These are phyloP conservation scores for Diatrype stigma DNA, from an alignment of 2,329 filamentous ascomycete genomes.

Conservation along the genomic window DNA sequence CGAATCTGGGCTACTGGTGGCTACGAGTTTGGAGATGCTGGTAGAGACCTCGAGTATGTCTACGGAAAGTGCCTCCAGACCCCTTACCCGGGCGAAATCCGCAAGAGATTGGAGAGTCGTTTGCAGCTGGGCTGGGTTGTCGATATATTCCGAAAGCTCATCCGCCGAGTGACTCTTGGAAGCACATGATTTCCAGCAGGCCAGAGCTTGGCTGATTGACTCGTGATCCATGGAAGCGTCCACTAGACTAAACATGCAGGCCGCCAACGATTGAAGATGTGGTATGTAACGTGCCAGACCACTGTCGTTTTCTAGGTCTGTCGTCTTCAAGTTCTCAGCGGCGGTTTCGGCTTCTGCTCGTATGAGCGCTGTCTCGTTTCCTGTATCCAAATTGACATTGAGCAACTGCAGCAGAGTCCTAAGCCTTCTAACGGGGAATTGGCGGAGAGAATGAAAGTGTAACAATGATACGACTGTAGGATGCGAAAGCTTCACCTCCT, in stretches of 20 bases:
- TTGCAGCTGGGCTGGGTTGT: conserved; percentile 46
- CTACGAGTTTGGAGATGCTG: conserved; percentile 35
- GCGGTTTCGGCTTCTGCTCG: conserved; percentile 35
- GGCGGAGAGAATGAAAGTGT: conserved; percentile 44
- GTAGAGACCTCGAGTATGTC: conserved; percentile 43
- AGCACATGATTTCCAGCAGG: conserved; percentile 41
- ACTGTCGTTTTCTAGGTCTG: conserved; percentile 40
- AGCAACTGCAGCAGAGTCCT: conserved; percentile 48
- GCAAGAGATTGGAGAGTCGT: conserved; percentile 46
- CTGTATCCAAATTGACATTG: conserved; percentile 43
- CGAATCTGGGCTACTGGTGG: conserved; percentile 30
- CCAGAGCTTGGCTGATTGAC: conserved; percentile 32
- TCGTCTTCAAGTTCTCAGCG: conserved; percentile 30
- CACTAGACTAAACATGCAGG: conserved; percentile 41
- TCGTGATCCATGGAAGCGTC: conserved; percentile 32
- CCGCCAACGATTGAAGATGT: conserved; percentile 43
- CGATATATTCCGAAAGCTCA: conserved; percentile 41
- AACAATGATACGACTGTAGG: conserved; percentile 44
- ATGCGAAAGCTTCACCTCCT: conserved; percentile 39
- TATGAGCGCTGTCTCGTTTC: conserved; percentile 35
- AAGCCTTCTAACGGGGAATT: conserved; percentile 49
- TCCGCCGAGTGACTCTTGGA: conserved; percentile 33
- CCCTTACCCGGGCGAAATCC: conserved; percentile 49
- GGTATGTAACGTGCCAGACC: conserved; percentile 41
- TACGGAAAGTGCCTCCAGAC: conserved; percentile 43